Evolutionary conservation across 1,284 basidiomycete genomes (phyloP).

Genomic region (Ceratobasidium sp.): DNA sequence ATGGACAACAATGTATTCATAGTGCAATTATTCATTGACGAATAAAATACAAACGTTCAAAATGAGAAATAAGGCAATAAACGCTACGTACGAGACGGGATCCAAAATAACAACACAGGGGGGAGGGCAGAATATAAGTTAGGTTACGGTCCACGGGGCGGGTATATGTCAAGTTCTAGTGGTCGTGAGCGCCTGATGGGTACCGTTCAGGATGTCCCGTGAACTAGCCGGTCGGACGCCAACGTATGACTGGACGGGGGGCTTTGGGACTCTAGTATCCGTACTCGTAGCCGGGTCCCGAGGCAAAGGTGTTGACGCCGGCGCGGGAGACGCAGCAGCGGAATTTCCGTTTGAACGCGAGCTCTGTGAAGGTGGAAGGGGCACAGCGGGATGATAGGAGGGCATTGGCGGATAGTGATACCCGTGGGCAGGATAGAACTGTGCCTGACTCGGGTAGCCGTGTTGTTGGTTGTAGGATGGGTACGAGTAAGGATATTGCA

Average conservation of each 20-base stretch:
- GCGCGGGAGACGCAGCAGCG: not conserved
- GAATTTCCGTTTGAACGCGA: too few relatives aligned
- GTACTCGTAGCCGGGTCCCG: not conserved
- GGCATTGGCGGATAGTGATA: slow-evolving; percentile 21
- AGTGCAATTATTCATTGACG: too few relatives aligned
- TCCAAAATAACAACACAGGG: too few relatives aligned
- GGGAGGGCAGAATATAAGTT: too few relatives aligned
- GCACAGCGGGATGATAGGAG: slow-evolving; percentile 12
- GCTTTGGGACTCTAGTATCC: not conserved
- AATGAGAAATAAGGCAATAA: too few relatives aligned
- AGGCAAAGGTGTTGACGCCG: not conserved
- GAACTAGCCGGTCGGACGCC: slow-evolving; percentile 26
- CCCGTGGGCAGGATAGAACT: slow-evolving; percentile 25
- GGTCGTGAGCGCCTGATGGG: not conserved
- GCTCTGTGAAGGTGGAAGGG: not conserved
- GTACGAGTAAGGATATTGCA: slow-evolving; percentile 22
- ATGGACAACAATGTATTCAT: too few relatives aligned
- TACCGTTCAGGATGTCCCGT: slow-evolving; percentile 15
- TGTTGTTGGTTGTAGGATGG: slow-evolving; percentile 1
- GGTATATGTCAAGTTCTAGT: too few relatives aligned
- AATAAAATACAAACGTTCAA: too few relatives aligned
- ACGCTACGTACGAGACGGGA: too few relatives aligned
- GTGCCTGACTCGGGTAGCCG: not conserved
- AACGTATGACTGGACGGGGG: slow-evolving; percentile 5
- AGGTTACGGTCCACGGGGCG: too few relatives aligned